Evolutionary conservation across 1,139 yeast genomes (phyloP), one percentile per base, ranked within the genome.

Genomic region (Pichia sp.): DNA sequence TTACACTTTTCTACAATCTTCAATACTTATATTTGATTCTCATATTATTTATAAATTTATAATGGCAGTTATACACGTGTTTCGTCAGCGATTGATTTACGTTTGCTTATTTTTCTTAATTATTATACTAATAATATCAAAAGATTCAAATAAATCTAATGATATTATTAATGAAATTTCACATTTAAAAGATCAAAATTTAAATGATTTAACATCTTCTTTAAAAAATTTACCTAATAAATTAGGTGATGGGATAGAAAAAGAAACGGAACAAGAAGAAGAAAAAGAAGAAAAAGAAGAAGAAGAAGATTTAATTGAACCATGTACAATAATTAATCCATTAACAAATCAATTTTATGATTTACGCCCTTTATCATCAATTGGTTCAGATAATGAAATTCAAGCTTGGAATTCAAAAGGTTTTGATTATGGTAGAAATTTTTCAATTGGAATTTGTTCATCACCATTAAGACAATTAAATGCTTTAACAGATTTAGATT

Each of bases 381-480:
- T 61, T 1, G 68, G 69, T 1, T 61, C 64, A 41, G 77, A 73
- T 25, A 75, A 73, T 1, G 66, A 63, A 43, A 63, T 73, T 0
- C 62, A 71, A 38, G 74, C 80, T 6, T 87, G 92, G 87, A 65
- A 71, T 38, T 79, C 90, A 4, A 73, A 73, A 49, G 95, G 95
- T 0, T 74, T 73, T 58, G 95, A 84, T 54, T 77, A 76, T 54
- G 82, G 82, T 22, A 71, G 70, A 44, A 89, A 89, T 62, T 89
- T 81, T 64, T 84, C 96, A 1, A 55, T 89, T 36, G 92, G 94
- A 9, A 70, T 89, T 4, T 89, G 97, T 58, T 77, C 89, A 7
- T 69, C 80, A 9, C 85, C 87, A 1, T 65, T 79, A 20, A 51
- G 47, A 41, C 54, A 52, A n/a, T 45, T 53, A 3, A 46, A 49